Evolutionary conservation across 257 asterid species (phyloP).

Genomic region (Nicotiana attenuata): DNA sequence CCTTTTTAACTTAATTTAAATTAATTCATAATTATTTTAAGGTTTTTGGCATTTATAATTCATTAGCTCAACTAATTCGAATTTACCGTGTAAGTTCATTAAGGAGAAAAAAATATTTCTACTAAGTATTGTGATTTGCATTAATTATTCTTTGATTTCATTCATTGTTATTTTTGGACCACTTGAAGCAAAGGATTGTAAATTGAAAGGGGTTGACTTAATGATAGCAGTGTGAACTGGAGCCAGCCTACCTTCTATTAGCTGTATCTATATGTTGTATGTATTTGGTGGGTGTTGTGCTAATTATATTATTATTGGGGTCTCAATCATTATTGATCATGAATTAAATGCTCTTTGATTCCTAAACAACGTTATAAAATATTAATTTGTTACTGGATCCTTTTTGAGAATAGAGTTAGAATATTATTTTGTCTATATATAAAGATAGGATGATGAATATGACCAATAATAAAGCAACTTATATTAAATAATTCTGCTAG

Average conservation of each 20-base stretch:
- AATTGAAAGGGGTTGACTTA: slow-evolving; percentile 1
- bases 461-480: neutral
- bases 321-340: neutral
- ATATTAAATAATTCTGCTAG: neutral
- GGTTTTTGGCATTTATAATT: too few species aligned
- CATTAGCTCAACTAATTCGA: too few species aligned
- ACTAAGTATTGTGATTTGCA: too few species aligned
- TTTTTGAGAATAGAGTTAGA: neutral
- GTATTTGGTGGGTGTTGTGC: neutral
- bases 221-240: neutral
- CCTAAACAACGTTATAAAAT: neutral
- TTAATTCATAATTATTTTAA: too few species aligned
- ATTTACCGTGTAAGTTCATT: too few species aligned
- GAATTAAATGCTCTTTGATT: neutral
- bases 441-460: neutral
- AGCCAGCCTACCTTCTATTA: neutral
- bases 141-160: too few species aligned
- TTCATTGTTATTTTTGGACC: neutral
- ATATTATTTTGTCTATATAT: neutral
- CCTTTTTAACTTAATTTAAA: neutral
- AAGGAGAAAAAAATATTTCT: too few species aligned
- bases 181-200: neutral
- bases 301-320: neutral
- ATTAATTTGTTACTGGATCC: neutral
- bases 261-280: neutral